Conservation (phyloP, 2,329 filamentous ascomycete species). For the Fusarium coicis region DNA sequence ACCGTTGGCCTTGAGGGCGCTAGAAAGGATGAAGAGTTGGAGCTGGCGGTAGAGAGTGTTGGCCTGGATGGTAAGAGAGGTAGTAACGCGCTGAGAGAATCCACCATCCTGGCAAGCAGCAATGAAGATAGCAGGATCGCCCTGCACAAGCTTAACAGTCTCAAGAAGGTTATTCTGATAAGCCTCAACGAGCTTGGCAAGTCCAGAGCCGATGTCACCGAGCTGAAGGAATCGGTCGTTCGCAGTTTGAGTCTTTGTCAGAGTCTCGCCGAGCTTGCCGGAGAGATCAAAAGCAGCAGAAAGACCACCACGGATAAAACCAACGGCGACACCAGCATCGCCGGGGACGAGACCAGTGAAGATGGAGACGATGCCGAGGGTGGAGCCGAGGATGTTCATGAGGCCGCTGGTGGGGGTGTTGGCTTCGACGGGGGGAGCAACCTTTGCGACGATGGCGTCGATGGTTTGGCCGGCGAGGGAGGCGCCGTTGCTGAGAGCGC, state of each 20-base stretch:
- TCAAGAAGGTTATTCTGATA: conserved; percentile 20
- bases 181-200: conserved; percentile 8
- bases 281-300: background rate
- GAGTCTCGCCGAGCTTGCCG: conserved; percentile 10
- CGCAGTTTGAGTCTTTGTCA: conserved; percentile 1
- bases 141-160: conserved; percentile 20
- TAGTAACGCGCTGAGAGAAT: conserved; percentile 22
- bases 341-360: conserved; percentile 12
- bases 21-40: conserved; percentile 12
- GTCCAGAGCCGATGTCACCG: background rate
- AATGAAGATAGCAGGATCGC: background rate
- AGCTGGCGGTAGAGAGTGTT: conserved; percentile 14
- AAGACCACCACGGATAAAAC: conserved; percentile 4
- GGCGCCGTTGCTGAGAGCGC: conserved; percentile 13
- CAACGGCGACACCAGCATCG: background rate
- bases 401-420: background rate
- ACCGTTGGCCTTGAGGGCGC: conserved; percentile 11
- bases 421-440: conserved; percentile 18
- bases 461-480: conserved; percentile 22
- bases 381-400: background rate
- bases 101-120: conserved; percentile 11
- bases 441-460: conserved; percentile 14
- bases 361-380: background rate
- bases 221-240: conserved; percentile 11
- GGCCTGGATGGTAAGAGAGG: conserved; percentile 19